phyloP scores from a whole-genome alignment of 208 protist species.

The Crithidia fasciculata region DNA sequence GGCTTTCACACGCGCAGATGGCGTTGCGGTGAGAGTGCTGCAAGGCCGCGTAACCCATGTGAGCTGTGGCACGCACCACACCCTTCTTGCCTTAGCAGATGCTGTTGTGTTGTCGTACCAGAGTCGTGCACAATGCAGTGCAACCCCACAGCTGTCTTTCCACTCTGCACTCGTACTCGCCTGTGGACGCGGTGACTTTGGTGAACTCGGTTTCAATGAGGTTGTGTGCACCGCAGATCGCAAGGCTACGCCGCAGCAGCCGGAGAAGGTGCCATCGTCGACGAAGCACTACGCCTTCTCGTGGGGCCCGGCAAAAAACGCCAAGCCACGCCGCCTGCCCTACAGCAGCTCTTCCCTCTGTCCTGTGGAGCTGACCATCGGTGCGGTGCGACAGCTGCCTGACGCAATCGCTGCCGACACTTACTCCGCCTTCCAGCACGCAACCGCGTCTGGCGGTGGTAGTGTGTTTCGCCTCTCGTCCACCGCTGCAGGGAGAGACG shows the following conservation, averaged over 20 bases:
- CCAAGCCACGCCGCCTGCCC: neutral
- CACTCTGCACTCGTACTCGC: constrained; percentile 63
- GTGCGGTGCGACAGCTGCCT: neutral
- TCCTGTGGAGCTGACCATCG: neutral
- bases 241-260: constrained; percentile 44
- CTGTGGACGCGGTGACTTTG: constrained; percentile 84
- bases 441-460: too few relatives aligned
- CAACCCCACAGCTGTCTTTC: constrained; percentile 18
- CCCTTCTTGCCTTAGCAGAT: constrained; percentile 68
- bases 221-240: constrained; percentile 44
- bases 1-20: neutral
- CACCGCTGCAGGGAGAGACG: too few relatives aligned
- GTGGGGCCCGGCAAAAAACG: constrained; percentile 2
- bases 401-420: too few relatives aligned
- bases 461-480: too few relatives aligned
- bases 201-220: constrained; percentile 85
- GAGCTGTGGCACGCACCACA: constrained; percentile 86
- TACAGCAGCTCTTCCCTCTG: neutral
- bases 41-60: constrained; percentile 67
- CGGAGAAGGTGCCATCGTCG: constrained; percentile 25
- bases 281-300: neutral
- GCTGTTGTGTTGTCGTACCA: constrained; percentile 20
- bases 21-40: constrained; percentile 20
- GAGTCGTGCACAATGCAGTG: neutral
- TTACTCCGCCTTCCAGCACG: neutral